Evolutionary conservation across 2,329 filamentous ascomycete species (phyloP).

Genomic region (Fonsecaea monophora): DNA sequence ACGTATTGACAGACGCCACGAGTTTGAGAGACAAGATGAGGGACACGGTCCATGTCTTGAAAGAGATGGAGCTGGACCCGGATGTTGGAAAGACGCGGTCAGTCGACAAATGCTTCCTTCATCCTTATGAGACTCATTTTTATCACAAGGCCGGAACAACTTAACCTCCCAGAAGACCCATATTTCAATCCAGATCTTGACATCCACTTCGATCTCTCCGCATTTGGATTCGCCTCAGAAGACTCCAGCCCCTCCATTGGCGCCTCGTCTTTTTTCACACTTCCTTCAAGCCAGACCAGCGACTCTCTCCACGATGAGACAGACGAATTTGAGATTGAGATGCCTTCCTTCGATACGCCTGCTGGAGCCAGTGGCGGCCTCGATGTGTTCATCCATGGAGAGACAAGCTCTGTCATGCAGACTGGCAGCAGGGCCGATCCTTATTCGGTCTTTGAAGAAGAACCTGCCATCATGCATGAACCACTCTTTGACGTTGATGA

Average conservation of each 20-base stretch:
- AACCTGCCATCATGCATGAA: conserved; percentile 57
- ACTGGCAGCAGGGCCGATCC: conserved; percentile 44
- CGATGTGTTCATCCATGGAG: conserved; percentile 46
- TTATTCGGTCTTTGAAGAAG: conserved; percentile 47
- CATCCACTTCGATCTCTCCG: conserved; percentile 62
- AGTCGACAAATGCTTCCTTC: conserved; percentile 40
- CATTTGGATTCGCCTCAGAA: conserved; percentile 49
- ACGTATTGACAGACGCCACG: conserved; percentile 81
- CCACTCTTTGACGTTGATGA: conserved; percentile 67
- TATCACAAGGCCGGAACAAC: conserved; percentile 69
- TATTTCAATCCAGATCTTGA: conserved; percentile 73
- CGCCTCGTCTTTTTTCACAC: conserved; percentile 25
- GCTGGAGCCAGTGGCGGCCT: conserved; percentile 48
- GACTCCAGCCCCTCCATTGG: conserved; percentile 44
- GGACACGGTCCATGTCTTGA: conserved; percentile 66
- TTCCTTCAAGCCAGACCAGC: conserved; percentile 43
- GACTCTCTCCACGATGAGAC: conserved; percentile 40
- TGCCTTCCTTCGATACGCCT: conserved; percentile 58
- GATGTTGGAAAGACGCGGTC: conserved; percentile 76
- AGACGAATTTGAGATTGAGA: conserved; percentile 49
- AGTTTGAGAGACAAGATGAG: conserved; percentile 76
- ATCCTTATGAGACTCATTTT: background rate
- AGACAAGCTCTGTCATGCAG: conserved; percentile 48
- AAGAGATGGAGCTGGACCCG: conserved; percentile 69
- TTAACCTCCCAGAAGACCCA: conserved; percentile 82